Evolutionary conservation across 164 flowering plant species (phyloP), one percentile per base, ranked within the genome.

Genomic region (Vitis labrusca): DNA sequence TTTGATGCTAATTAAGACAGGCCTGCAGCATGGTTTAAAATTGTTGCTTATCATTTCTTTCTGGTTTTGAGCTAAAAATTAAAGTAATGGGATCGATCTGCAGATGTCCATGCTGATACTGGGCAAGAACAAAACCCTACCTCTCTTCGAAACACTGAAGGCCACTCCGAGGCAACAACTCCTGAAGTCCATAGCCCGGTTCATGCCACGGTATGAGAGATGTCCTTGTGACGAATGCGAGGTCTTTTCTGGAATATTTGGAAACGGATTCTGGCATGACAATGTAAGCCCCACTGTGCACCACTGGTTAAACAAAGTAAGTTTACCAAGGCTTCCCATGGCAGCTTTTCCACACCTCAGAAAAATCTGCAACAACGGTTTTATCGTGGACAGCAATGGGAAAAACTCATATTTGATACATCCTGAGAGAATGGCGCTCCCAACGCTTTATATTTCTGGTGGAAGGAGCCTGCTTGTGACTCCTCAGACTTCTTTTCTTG

Each of bases 191-290:
- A 68, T 85, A 32, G 85, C 86, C 19, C 70, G 80, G 12, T 61
- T 81, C 55, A 77, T 85, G 13, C 91, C 89, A 17, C 81, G 88
- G 10, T 77, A 77, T 48, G 85, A 88, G 73, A 81, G 86, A 71
- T 85, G 91, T 81, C 72, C 81, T 15, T 83, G 78, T 60, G 73
- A 78, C 6, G 88, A 84, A 71, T 88, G 91, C 54, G 86, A 80
- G 27, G 80, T 84, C 19, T 76, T 88, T 61, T 85, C 89, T 3
- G 91, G 89, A 32, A 78, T 85, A 27, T 85, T 88, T 65, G 91
- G 89, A 3, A 84, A 81, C 74, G 29, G 80, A 44, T 84, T 81
- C 62, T 88, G 91, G 91, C 91, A 88, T 61, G 70, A 68, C 15
- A 88, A 88, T 55, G 64, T 85, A 57, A 85, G 78, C 75, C 74